These are phyloP conservation scores for Ceratocystiopsis sp. DNA, from an alignment of 2,329 filamentous ascomycete species.

Conservation along the genomic window DNA sequence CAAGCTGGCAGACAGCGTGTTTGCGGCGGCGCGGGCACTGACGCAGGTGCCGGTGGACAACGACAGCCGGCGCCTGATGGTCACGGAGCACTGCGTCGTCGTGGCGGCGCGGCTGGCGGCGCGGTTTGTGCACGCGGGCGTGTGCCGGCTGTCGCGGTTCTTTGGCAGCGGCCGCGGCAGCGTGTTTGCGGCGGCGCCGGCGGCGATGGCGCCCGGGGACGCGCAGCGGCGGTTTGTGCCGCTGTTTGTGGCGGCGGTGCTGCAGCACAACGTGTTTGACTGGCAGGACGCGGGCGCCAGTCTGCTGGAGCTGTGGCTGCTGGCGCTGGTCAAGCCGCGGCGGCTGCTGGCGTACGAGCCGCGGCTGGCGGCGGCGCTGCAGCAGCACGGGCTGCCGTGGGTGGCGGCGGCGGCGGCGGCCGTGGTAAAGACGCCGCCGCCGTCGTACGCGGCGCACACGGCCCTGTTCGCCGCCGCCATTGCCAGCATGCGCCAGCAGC, in stretches of 20 bases:
- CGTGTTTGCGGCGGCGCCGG: too few relatives aligned
- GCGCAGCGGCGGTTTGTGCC: constrained; percentile 27
- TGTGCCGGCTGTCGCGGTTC: constrained; percentile 26
- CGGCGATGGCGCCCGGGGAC: constrained; percentile 11
- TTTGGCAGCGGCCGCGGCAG: constrained; percentile 17
- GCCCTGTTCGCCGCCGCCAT: constrained; percentile 33
- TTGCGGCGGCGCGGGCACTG: constrained; percentile 21
- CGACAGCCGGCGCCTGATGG: constrained; percentile 10
- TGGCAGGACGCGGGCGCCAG: constrained; percentile 29
- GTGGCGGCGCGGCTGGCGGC: constrained; percentile 29
- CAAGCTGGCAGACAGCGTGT: constrained; percentile 28
- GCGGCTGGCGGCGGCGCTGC: constrained; percentile 29
- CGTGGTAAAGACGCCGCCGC: constrained; percentile 15
- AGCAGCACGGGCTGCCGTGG: constrained; percentile 24
- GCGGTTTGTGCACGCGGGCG: constrained; percentile 26
- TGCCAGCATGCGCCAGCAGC: constrained; percentile 30
- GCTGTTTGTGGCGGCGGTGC: constrained; percentile 33
- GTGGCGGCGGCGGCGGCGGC: constrained; percentile 23
- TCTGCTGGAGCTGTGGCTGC: constrained; percentile 33
- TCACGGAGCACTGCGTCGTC: constrained; percentile 26
- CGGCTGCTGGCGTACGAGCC: constrained; percentile 30
- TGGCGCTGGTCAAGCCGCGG: constrained; percentile 32
- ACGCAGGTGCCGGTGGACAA: constrained; percentile 4
- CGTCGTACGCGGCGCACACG: constrained; percentile 30
- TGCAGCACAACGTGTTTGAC: constrained; percentile 28